Base-by-base conservation (phyloP, 1,284 basidiomycete genomes). In the Ceratobasidium sp. region DNA sequence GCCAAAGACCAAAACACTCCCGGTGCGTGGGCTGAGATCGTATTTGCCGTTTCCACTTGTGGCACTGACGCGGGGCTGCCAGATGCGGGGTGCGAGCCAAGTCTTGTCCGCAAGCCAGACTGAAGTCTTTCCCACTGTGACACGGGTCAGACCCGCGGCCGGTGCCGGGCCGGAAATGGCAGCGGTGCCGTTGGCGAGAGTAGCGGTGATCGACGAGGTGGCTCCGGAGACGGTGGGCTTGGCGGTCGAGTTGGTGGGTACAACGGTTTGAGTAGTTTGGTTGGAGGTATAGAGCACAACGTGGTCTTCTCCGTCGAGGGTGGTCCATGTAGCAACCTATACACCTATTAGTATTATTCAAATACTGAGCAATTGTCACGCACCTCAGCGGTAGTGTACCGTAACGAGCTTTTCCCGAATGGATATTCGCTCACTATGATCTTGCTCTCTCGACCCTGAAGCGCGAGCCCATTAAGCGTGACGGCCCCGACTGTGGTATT, bases 201-300 rank as follows among this genome's bases (percentile, higher is more conserved):
- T 47, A 3, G 72, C 74, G 10, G 49, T 60, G 43, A 75, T 71
- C 10, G 73, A 60, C 2, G 64, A 47, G n/a, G 73, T 71, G 45
- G 22, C 7, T 10, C 73, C 73, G 12, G 68, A 53, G 15, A 71
- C 38, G 29, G 68, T 58, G 8, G 68, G 53, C 10, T 68, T 47
- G 13, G 31, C 27, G n/a, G 62, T 45, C 0, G 54, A 43, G 60
- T 74, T 40, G 32, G 60, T 77, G 27, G 76, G 72, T 8, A 80
- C 72, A 29, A 75, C 75, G 20, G 78, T 75, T 72, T 81, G 80
- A 25, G 80, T 68, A 27, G 75, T 73, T 60, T 81, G 79, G 1
- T 77, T 80, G 69, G 10, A 73, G 17, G 79, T 78, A 68, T 82
- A 82, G 8, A 79, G 73, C 1, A 82, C 72, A 31, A 82, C 74